These are phyloP conservation scores for Trichoderma hamatum DNA, from an alignment of 2,329 filamentous ascomycete species.

Conservation along the genomic window DNA sequence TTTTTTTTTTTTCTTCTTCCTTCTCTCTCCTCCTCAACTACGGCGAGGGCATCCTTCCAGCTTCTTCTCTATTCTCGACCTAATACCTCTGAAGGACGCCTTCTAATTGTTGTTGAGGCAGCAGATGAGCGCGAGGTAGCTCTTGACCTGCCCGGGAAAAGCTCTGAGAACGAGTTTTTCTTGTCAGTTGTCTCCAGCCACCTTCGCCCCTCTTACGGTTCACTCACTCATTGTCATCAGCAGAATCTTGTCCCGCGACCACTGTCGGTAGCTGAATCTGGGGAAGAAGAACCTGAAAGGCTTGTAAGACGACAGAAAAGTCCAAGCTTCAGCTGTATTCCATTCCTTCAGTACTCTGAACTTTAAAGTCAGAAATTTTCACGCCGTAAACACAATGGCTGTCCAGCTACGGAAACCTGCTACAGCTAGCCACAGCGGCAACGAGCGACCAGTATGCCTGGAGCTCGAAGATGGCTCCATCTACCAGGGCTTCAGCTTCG, in stretches of 20 bases:
- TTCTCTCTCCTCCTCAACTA: constrained; percentile 24
- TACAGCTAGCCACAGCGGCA: constrained; percentile 57
- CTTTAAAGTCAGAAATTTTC: constrained; percentile 10
- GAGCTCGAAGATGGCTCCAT: constrained; percentile 91
- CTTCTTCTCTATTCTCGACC: constrained; percentile 1
- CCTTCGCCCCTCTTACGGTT: constrained; percentile 30
- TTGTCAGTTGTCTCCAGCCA: constrained; percentile 42
- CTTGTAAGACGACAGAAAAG: constrained; percentile 11
- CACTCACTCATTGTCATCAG: constrained; percentile 30
- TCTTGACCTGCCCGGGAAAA: constrained; percentile 41
- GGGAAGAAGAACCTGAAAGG: constrained; percentile 6
- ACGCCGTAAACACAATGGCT: constrained; percentile 37
- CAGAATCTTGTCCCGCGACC: constrained; percentile 36
- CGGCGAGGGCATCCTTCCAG: constrained; percentile 17
- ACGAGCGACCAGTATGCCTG: constrained; percentile 71
- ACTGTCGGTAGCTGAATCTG: constrained; percentile 4
- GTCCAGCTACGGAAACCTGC: constrained; percentile 55
- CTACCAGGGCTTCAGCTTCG: constrained; percentile 95
- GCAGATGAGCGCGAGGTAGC: constrained; percentile 44
- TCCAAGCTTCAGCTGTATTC: not conserved
- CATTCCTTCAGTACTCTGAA: not conserved
- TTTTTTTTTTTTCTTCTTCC: constrained; percentile 21
- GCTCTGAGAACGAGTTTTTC: constrained; percentile 45
- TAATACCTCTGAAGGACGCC: constrained; percentile 6
- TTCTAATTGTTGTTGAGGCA: constrained; percentile 23